phyloP scores from a whole-genome alignment of 176 grass and related monocot species.

The Cocos nucifera region DNA sequence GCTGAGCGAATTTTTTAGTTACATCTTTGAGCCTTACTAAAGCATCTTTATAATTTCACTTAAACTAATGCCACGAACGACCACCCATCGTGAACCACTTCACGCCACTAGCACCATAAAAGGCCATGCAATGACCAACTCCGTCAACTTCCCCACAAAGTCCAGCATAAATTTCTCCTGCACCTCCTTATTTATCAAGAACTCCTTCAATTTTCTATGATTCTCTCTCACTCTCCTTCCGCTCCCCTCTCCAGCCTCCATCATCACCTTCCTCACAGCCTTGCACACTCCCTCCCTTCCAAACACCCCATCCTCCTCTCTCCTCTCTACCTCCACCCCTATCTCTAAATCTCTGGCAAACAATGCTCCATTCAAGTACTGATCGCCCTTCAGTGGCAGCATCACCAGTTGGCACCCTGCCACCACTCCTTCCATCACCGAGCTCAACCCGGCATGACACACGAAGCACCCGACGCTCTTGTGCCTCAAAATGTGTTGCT shows the following conservation, averaged over 20 bases:
- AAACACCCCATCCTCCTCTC: slow-evolving; percentile 22
- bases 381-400: slow-evolving; percentile 39
- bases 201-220: slow-evolving; percentile 30
- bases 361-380: slow-evolving; percentile 26
- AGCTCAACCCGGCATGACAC: slow-evolving; percentile 40
- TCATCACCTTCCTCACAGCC: slow-evolving; percentile 13
- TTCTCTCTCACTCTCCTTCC: slow-evolving; percentile 2
- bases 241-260: background rate
- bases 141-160: slow-evolving; percentile 13
- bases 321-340: slow-evolving; percentile 31
- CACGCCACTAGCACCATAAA: too few species aligned
- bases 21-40: too few species aligned
- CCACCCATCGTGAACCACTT: too few species aligned
- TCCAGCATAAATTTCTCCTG: slow-evolving; percentile 9
- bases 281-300: slow-evolving; percentile 7
- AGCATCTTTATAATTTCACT: too few species aligned
- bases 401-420: slow-evolving; percentile 31
- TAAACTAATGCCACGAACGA: too few species aligned
- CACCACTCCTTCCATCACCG: slow-evolving; percentile 28
- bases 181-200: slow-evolving; percentile 22
- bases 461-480: slow-evolving; percentile 42
- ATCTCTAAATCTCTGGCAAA: slow-evolving; percentile 24
- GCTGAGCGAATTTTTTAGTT: too few species aligned
- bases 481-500: slow-evolving; percentile 47
- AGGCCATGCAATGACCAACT: slow-evolving; percentile 1